Percentiles rank a stretch among this genome's conserved stretches.
Evolutionary conservation across 805 yeast genomes (phyloP).

Genomic region (Candida yuanshanica): DNA sequence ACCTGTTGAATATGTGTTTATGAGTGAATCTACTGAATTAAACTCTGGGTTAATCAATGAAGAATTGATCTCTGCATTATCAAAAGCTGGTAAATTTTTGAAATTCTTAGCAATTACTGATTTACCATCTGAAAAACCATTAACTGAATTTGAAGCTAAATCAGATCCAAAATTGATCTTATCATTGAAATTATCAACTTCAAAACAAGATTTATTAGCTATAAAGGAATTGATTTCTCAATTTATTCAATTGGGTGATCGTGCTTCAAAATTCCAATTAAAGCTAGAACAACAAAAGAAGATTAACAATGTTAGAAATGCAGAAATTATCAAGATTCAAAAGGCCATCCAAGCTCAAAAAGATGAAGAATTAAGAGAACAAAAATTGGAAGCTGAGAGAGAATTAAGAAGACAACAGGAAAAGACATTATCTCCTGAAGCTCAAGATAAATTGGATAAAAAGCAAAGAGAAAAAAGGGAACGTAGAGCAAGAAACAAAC

Average conservation of each 20-base stretch:
- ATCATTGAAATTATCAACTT: conserved; percentile 46
- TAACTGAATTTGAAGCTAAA: conserved; percentile 45
- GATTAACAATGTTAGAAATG: conserved; percentile 70
- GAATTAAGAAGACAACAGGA: conserved; percentile 54
- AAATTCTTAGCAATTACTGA: conserved; percentile 79
- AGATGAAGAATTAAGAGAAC: conserved; percentile 63
- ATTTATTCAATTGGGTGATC: conserved; percentile 48
- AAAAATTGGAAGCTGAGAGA: conserved; percentile 64
- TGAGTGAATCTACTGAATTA: conserved; percentile 85
- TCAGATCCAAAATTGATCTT: conserved; percentile 48
- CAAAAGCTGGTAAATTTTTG: conserved; percentile 41
- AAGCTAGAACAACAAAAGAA: conserved; percentile 75
- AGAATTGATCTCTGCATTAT: conserved; percentile 41
- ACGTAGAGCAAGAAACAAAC: conserved; percentile 60
- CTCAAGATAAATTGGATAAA: conserved; percentile 71
- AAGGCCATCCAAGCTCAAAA: conserved; percentile 61
- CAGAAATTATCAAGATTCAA: conserved; percentile 62
- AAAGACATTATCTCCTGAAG: conserved; percentile 57
- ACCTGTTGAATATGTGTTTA: conserved; percentile 73
- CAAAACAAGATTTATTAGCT: conserved; percentile 43
- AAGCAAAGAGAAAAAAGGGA: conserved; percentile 78
- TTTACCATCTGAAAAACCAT: conserved; percentile 71
- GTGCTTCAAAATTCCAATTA: conserved; percentile 48
- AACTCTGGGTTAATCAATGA: conserved; percentile 55
- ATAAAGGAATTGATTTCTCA: conserved; percentile 46